Base-by-base conservation (phyloP, 2,329 filamentous ascomycete species). In the Cladophialophora exuberans region DNA sequence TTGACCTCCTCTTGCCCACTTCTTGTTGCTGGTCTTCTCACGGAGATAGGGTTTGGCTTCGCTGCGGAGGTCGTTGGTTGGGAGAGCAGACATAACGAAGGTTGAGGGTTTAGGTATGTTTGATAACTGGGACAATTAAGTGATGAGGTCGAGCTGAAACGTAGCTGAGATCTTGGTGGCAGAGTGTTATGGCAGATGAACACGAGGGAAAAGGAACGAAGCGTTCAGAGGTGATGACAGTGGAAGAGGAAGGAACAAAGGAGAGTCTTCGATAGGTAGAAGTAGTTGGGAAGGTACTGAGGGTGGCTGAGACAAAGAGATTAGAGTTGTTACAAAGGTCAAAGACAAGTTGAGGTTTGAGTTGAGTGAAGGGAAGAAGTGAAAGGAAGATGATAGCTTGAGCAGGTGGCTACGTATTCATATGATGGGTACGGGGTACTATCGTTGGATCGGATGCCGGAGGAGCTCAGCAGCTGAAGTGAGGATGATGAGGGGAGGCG, bases 61-160 rank as follows among this genome's bases (percentile, higher is more conserved):
- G 68, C 75, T 76, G 67, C 82, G 81, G 59, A 84, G 73, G 67
- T 84, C 82, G 67, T 70, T 67, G 64, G 75, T 76, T 52, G 71
- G 69, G 65, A 76, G 70, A 66, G 72, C 69, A 7, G 62, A 60
- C 68, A 65, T 66, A 42, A 62, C 63, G 43, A 62, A 62, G 38
- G 38, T 44, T 25, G 28, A 13, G 5, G 35, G 25, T 15, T 11
- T 6, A 15, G 15, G 28, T 31, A 13, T 31, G 35, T 22, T 48
- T 11, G 48, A 31, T 45, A 38, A 46, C 33, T 64, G 64, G 65
- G 45, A 17, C 44, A 18, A 10, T 30, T 39, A 26, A 42, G 26
- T 38, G 15, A 15, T 20, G 20, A 33, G n/a, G 18, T 35, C 54
- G 23, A 38, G 15, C 18, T 50, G 46, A 48, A 28, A 43, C 11